Conservation (phyloP, 805 yeast species). For the Kuraishia molischiana region DNA sequence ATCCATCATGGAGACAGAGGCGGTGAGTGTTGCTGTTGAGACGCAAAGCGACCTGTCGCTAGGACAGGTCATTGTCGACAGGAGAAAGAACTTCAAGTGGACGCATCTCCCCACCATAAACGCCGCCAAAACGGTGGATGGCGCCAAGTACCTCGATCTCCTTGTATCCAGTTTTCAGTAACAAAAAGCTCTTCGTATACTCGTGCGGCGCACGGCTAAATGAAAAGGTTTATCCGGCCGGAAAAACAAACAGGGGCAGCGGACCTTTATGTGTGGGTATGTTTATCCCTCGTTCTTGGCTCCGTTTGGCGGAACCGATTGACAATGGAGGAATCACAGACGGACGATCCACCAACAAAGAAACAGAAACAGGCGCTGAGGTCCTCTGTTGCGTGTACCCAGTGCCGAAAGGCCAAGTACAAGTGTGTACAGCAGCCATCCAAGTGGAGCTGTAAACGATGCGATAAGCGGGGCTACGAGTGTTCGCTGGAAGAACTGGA, state of each 20-base stretch:
- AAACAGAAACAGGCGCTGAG: conserved; percentile 4
- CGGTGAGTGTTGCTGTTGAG: conserved; percentile 13
- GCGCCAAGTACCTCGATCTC: conserved; percentile 11
- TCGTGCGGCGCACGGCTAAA: too few species aligned
- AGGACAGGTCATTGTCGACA: conserved; percentile 16
- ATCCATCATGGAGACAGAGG: conserved; percentile 12
- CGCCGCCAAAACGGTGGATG: conserved; percentile 14
- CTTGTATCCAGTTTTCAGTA: conserved; percentile 8
- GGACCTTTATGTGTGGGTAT: too few species aligned
- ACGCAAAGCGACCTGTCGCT: conserved; percentile 13
- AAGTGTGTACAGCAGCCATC: conserved; percentile 13
- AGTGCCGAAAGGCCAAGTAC: conserved; percentile 16
- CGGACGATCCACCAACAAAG: not conserved
- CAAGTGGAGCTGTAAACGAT: conserved; percentile 16
- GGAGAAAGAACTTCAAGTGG: conserved; percentile 18
- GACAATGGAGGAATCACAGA: too few species aligned
- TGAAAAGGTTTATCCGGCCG: too few species aligned
- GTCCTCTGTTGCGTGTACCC: conserved; percentile 12
- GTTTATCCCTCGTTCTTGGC: too few species aligned
- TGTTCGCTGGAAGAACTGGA: conserved; percentile 8
- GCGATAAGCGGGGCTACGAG: conserved; percentile 12
- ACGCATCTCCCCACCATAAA: conserved; percentile 10
- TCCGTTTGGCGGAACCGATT: too few species aligned
- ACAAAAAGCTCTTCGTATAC: too few species aligned
- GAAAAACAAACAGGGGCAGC: too few species aligned